Conservation (phyloP, 768 basidiomycete genomes). For the Suillus subalutaceus region DNA sequence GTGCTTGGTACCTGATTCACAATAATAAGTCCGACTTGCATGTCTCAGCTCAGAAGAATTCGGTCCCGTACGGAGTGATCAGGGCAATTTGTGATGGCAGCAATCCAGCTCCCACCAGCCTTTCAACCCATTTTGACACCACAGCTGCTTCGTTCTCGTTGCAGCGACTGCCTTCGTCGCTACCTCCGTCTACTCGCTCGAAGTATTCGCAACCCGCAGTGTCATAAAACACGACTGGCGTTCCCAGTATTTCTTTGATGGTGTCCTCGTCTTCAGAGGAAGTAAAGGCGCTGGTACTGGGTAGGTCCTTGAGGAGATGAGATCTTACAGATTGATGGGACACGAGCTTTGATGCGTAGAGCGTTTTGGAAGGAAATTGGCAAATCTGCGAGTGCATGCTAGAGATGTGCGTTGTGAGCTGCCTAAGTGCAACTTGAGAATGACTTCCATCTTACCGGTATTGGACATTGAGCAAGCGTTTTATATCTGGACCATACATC, state of each 20-base stretch:
- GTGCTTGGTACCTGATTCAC: constrained; percentile 80
- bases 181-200: constrained; percentile 75
- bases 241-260: constrained; percentile 69
- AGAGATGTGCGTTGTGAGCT: background rate
- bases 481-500: constrained; percentile 84
- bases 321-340: constrained; percentile 72
- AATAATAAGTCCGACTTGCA: background rate
- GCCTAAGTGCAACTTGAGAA: background rate
- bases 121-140: constrained; percentile 81
- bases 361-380: constrained; percentile 78
- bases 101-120: constrained; percentile 71
- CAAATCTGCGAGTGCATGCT: constrained; percentile 92
- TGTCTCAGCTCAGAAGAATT: background rate
- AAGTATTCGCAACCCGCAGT: constrained; percentile 94
- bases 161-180: constrained; percentile 87
- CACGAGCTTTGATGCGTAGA: constrained; percentile 73
- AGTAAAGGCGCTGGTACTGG: constrained; percentile 45
- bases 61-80: constrained; percentile 73
- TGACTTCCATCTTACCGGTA: constrained; percentile 60
- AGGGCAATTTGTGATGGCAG: constrained; percentile 77
- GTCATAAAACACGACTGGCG: constrained; percentile 90
- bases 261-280: constrained; percentile 59
- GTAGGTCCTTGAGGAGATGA: constrained; percentile 73
- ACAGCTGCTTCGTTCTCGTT: constrained; percentile 96
- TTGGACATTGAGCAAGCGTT: constrained; percentile 86